phyloP scores from a whole-genome alignment of 805 yeast genomes.

The Lachancea mirantina region DNA sequence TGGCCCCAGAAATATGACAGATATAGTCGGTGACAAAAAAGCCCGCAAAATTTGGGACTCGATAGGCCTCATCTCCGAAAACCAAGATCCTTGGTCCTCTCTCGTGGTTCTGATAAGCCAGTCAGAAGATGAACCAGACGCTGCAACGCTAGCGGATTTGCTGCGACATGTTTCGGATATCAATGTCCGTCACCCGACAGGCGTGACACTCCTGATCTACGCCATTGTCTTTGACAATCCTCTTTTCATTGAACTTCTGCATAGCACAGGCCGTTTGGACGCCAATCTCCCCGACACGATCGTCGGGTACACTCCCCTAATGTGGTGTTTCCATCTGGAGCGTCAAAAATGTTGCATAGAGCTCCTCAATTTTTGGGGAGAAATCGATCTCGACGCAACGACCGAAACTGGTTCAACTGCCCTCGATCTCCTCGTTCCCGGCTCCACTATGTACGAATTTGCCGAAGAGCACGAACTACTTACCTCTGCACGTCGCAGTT shows the following conservation, averaged over 20 bases:
- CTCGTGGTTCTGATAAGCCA: slow-evolving; percentile 18
- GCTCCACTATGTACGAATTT: slow-evolving; percentile 49
- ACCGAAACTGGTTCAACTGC: slow-evolving; percentile 35
- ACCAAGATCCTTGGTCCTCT: slow-evolving; percentile 17
- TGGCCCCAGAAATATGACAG: not conserved
- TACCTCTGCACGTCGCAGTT: slow-evolving; percentile 11
- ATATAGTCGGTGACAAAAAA: not conserved
- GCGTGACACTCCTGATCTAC: slow-evolving; percentile 43
- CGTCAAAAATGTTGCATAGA: slow-evolving; percentile 47
- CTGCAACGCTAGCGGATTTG: slow-evolving; percentile 16
- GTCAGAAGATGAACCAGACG: slow-evolving; percentile 18
- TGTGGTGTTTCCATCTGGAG: slow-evolving; percentile 78
- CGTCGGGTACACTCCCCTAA: slow-evolving; percentile 57
- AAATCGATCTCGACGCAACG: slow-evolving; percentile 38
- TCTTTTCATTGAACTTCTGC: slow-evolving; percentile 43
- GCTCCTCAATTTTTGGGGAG: slow-evolving; percentile 59
- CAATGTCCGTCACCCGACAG: slow-evolving; percentile 29
- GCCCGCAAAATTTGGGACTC: slow-evolving; percentile 1
- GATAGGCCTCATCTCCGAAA: not conserved
- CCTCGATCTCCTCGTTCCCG: slow-evolving; percentile 49
- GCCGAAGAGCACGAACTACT: slow-evolving; percentile 45
- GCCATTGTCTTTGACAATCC: slow-evolving; percentile 49
- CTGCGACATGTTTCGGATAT: slow-evolving; percentile 13
- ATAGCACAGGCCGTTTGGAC: slow-evolving; percentile 34
- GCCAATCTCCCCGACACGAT: slow-evolving; percentile 45